Percentiles rank a stretch among this genome's conserved stretches.
Evolutionary conservation across 2,329 filamentous ascomycete genomes (phyloP).

Genomic region (Mollisia scopiformis): DNA sequence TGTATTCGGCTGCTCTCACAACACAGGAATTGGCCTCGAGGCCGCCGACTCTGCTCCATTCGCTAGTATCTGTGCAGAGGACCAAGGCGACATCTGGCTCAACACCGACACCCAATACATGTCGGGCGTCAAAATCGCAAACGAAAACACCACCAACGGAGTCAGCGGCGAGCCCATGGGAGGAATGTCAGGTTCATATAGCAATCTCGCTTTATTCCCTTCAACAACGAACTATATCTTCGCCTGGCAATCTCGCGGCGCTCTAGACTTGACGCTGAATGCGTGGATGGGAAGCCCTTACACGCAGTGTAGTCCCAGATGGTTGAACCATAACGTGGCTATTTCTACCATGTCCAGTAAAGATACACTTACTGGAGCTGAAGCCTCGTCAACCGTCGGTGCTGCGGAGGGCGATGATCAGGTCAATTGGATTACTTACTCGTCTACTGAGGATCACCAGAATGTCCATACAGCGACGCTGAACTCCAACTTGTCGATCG

Average conservation of each 20-base stretch:
- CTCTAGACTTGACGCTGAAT: constrained; percentile 55
- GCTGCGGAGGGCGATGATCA: constrained; percentile 57
- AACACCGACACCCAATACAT: constrained; percentile 63
- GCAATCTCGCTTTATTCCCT: constrained; percentile 55
- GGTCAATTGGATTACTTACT: constrained; percentile 60
- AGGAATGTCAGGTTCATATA: constrained; percentile 66
- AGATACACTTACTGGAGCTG: constrained; percentile 53
- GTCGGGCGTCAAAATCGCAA: constrained; percentile 62
- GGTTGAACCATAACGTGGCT: constrained; percentile 57
- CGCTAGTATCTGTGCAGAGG: constrained; percentile 61
- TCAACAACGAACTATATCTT: constrained; percentile 59
- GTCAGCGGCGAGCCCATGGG: constrained; percentile 59
- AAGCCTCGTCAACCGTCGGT: constrained; percentile 58
- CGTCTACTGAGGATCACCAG: constrained; percentile 53
- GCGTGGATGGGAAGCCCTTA: constrained; percentile 61
- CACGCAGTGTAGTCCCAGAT: constrained; percentile 44
- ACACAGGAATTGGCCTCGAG: constrained; percentile 66
- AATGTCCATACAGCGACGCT: constrained; percentile 63
- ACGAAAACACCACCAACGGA: constrained; percentile 64
- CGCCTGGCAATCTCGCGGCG: constrained; percentile 64
- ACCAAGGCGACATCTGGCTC: constrained; percentile 66
- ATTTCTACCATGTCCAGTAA: constrained; percentile 60
- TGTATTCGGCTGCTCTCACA: constrained; percentile 65
- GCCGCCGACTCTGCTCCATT: constrained; percentile 60
- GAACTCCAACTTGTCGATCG: constrained; percentile 52